Evolutionary conservation across 495 filamentous ascomycete species (phyloP), one percentile per base, ranked within the genome.

Genomic region (Polyplosphaeria fusca): DNA sequence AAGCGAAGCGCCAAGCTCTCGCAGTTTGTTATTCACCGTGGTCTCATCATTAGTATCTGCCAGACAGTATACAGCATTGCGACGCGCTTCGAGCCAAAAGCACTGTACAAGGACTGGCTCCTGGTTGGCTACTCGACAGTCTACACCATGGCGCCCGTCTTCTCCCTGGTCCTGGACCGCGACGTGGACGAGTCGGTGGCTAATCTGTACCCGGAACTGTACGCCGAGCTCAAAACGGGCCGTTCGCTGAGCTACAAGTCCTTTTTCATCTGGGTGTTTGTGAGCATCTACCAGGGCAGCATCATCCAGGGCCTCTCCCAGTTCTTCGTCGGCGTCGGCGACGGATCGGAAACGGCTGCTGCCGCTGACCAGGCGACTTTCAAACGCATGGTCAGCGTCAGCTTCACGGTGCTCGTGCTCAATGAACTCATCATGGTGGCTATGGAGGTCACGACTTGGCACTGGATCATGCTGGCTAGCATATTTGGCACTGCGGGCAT

Each of bases 351-450:
- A 45, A 58, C 76, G 76, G 49, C 19, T 16, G 25, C 1, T 14
- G 27, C 18, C 35, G 38, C 43, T 30, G 23, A 47, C 42, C 19
- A 14, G 22, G 19, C 13, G 4, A 22, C 22, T n/a, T 68, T 70
- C 46, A 46, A 57, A 12, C 79, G 76, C 26, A 92, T 99, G 82
- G 87, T 97, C 47, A 84, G 88, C 55, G 86, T 99, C 27, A 89
- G 85, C 47, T 99, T 92, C 69, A 94, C 92, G 0, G 89, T 88
- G 3, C 83, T 99, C 3, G 84, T 99, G 11, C 73, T 99, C 47
- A 97, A 96, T 68, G 94, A 99, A 68, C 77, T 99, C 47, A 79
- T 92, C 43, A 99, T 99, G 94, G 93, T 96, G 11, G 91, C 91
- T 4, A 85, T 92, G 38, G 88, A 96, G 63, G 86, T 99, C 63